Conservation (phyloP, 495 filamentous ascomycete genomes). For the Penicillium cataractarum region DNA sequence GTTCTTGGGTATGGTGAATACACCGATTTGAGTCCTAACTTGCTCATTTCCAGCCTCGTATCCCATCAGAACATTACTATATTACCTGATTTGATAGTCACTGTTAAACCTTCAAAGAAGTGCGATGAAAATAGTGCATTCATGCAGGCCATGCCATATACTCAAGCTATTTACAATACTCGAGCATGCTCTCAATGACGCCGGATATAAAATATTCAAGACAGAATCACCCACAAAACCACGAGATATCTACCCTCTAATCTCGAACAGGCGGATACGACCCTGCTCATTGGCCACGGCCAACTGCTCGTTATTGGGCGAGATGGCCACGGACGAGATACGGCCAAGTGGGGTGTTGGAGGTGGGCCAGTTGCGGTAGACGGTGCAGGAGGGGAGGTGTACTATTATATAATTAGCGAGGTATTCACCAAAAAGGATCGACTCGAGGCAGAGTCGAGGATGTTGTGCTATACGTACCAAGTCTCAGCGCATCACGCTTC, state of each 20-base stretch:
- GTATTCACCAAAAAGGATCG: background rate
- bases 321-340: conserved; percentile 78
- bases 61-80: background rate
- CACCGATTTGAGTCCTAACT: too few relatives aligned
- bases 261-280: conserved; percentile 85
- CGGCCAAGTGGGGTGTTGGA: conserved; percentile 84
- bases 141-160: background rate
- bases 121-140: background rate
- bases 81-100: background rate
- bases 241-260: conserved; percentile 47
- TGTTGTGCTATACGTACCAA: conserved; percentile 48
- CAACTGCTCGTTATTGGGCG: conserved; percentile 68
- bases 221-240: background rate
- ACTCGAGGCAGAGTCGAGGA: background rate
- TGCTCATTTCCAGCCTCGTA: background rate
- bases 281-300: conserved; percentile 87
- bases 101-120: background rate
- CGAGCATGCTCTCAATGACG: conserved; percentile 9
- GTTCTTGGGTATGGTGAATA: too few relatives aligned
- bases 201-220: conserved; percentile 13
- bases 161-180: background rate
- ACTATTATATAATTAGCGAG: conserved; percentile 48
- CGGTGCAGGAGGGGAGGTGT: conserved; percentile 88
- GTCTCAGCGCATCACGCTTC: conserved; percentile 84
- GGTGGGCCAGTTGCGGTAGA: conserved; percentile 97